A percentile compares a stretch with the other conserved stretches of the same genome.
Conservation (phyloP, 2,329 filamentous ascomycete species). For the Microcyclospora pomicola region DNA sequence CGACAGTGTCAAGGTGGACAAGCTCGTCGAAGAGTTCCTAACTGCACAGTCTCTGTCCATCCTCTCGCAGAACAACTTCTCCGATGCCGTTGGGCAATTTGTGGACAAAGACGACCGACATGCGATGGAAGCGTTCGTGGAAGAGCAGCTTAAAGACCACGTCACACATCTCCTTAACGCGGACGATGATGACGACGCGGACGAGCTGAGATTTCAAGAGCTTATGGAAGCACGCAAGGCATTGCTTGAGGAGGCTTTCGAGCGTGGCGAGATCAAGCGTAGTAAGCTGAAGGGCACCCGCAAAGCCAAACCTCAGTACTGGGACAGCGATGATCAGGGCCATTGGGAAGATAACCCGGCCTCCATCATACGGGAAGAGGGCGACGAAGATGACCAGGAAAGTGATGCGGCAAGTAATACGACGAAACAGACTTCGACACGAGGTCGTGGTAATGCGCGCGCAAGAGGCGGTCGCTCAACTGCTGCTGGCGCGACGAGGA, state of each 20-base stretch:
- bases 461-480: too few relatives aligned
- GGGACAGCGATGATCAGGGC: conserved; percentile 85
- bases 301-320: conserved; percentile 60
- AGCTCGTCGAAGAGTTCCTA: conserved; percentile 77
- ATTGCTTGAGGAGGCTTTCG: conserved; percentile 58
- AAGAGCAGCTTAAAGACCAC: conserved; percentile 29
- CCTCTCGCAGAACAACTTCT: conserved; percentile 80
- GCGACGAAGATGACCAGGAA: conserved; percentile 24
- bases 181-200: conserved; percentile 54
- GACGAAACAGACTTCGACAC: conserved; percentile 27
- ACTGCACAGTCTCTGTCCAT: conserved; percentile 81
- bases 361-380: conserved; percentile 41
- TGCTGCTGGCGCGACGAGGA: conserved; percentile 28
- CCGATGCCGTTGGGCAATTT: conserved; percentile 83
- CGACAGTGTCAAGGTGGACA: conserved; percentile 75
- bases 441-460: conserved; percentile 35
- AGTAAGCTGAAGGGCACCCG: conserved; percentile 28
- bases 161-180: conserved; percentile 36
- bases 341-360: conserved; percentile 69
- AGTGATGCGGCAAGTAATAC: conserved; percentile 17
- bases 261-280: conserved; percentile 46
- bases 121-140: conserved; percentile 50
- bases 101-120: conserved; percentile 93
- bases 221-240: conserved; percentile 42
- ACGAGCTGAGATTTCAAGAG: conserved; percentile 55